Evolutionary conservation across 2,329 filamentous ascomycete genomes (phyloP).

Genomic region (Geosmithia flava): DNA sequence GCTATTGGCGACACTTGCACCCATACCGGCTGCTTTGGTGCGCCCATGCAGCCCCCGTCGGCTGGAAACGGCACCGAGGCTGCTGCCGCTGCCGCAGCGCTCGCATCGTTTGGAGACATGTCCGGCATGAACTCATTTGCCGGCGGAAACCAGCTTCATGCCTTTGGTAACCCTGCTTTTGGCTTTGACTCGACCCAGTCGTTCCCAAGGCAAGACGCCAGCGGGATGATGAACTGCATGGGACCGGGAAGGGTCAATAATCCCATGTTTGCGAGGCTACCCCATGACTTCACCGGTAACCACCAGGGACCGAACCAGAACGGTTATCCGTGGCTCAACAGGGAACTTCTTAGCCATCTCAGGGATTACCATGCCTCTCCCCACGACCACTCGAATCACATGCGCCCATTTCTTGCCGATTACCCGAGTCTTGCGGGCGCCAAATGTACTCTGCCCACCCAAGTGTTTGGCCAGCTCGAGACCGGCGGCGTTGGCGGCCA

Average conservation of each 20-base stretch:
- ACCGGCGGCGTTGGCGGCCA: neutral
- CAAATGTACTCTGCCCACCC: constrained; percentile 14
- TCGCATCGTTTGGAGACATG: constrained; percentile 16
- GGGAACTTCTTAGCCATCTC: neutral
- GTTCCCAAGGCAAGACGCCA: neutral
- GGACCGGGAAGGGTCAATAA: neutral
- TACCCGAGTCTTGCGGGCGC: constrained; percentile 11
- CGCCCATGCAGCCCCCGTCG: neutral
- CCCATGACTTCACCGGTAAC: neutral
- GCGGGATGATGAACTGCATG: neutral
- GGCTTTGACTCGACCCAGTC: neutral
- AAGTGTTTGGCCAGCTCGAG: neutral
- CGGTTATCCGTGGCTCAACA: neutral
- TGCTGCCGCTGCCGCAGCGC: constrained; percentile 13
- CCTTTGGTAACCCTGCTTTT: neutral
- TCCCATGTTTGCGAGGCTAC: neutral
- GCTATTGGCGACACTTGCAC: neutral
- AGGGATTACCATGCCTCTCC: neutral
- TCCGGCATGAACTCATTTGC: neutral
- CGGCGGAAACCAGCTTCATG: neutral
- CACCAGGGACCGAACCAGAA: neutral
- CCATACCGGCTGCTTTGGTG: constrained; percentile 11
- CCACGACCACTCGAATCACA: neutral
- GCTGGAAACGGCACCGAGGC: constrained; percentile 7
- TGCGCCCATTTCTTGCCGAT: constrained; percentile 10